Evolutionary conservation across 2,329 filamentous ascomycete species (phyloP), one percentile per base, ranked within the genome.

Genomic region (Orbilia brochopaga): DNA sequence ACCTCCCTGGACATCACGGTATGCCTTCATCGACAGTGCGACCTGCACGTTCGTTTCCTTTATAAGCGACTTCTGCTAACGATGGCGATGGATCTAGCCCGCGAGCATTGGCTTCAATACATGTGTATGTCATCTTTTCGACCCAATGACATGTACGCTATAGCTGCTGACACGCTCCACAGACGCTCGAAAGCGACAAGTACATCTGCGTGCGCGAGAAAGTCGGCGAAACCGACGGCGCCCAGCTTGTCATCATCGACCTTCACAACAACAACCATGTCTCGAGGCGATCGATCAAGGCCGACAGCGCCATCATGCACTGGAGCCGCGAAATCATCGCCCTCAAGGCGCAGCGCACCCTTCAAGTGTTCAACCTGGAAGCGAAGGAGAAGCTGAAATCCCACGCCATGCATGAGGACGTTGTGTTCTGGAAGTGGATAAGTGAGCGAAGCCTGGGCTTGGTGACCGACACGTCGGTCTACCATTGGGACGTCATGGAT

Each of bases 301-400:
- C 94, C 78, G 94, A 99, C 83, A 97, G 92, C 86, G 94, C 95
- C 78, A 96, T 99, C 80, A 97, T 99, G 94, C 94, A 99, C 86
- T 96, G 91, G 91, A 89, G 86, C 77, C 90, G 89, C 80, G 91
- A 96, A 81, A 91, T 99, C 80, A 97, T 99, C 78, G 94, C 95
- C 74, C 86, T 99, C 76, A 96, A 96, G 83, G 93, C 94, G 54
- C 91, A 97, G 80, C 87, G 92, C 79, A 99, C 94, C 76, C 86
- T 99, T 73, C 95, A 99, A 83, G 96, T 99, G 80, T 99, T 99
- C 82, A 93, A 99, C 80, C 86, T 99, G 72, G 88, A 87, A 77
- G 86, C 89, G 77, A 99, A 97, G 84, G 87, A 89, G 81, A 97
- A 97, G 85, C 86, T 99, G 78, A 97, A 97, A 85, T 96, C 93